Base-by-base conservation (phyloP, 1,139 yeast genomes). In the Candida sanyaensis region DNA sequence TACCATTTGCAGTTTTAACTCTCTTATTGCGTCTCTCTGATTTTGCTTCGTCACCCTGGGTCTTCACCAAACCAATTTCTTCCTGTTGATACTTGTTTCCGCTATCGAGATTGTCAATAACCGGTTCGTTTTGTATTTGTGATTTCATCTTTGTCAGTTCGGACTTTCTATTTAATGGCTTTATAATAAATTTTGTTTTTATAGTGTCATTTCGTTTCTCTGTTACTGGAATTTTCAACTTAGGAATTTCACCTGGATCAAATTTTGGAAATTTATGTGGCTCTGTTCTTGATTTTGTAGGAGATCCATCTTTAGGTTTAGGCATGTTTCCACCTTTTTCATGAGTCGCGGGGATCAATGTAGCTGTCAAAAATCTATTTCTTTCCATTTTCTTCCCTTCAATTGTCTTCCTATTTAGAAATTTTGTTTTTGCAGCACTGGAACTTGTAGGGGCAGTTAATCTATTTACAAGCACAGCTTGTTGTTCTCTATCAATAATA, bases 341-440 rank as follows among this genome's bases (percentile, higher is more conserved):
- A 21, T 10, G 21, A 2, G 24, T n/a, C 9, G 36, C 31, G 6
- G 43, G 43, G n/a, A 41, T 67, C 30, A 73, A 57, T 3, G 71
- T 66, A 3, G 77, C 71, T 0, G 76, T 68, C 40, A 73, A 61
- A 47, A 73, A 71, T 50, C 65, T 60, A 46, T 71, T 72, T 50
- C 64, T 67, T 33, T 55, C 49, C 17, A 36, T 2, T 30, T 43
- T 48, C 28, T 41, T 43, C 1, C 29, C 42, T 13, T 52, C 50
- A 21, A 33, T 21, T n/a, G 29, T 43, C 28, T 45, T 43, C 12
- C 36, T 30, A 41, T 28, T 29, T 21, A 29, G 44, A 10, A 23
- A 8, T 39, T 52, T 29, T 44, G 47, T 44, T 52, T 66, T 69
- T 6, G 67, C 69, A 4, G 67, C 64, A 50, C 70, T 68, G 1